These are phyloP conservation scores for Stereum hirsutum DNA, from an alignment of 1,284 basidiomycete species.

Conservation along the genomic window DNA sequence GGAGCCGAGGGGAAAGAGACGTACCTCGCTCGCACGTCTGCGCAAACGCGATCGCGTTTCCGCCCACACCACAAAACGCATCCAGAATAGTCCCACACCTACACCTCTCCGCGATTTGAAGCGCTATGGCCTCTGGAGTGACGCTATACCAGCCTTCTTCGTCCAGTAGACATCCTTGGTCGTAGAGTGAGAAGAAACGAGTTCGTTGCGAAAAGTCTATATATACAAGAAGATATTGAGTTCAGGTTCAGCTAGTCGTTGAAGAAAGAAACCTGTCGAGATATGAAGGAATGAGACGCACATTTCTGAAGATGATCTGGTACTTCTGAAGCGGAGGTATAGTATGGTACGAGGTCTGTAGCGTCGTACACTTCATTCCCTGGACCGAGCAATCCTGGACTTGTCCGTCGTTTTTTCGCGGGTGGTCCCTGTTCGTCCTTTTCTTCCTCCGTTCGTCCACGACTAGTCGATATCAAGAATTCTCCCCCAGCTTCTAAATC, in stretches of 20 bases:
- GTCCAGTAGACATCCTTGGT: conserved; percentile 70
- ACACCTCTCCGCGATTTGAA: conserved; percentile 89
- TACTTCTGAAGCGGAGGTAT: conserved; percentile 53
- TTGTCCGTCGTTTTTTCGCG: conserved; percentile 25
- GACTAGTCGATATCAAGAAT: too few species aligned
- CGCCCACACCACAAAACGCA: conserved; percentile 96
- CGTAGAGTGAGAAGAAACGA: conserved; percentile 76
- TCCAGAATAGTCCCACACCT: conserved; percentile 80
- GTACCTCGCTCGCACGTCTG: conserved; percentile 85
- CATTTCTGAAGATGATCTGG: conserved; percentile 77
- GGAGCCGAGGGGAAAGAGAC: conserved; percentile 15
- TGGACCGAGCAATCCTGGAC: conserved; percentile 18
- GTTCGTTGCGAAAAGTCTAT: conserved; percentile 82
- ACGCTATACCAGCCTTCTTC: conserved; percentile 96
- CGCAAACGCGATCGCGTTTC: conserved; percentile 96
- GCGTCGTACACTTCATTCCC: conserved; percentile 50
- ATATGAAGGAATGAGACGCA: conserved; percentile 27
- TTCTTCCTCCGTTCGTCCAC: too few species aligned
- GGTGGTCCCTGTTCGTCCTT: too few species aligned
- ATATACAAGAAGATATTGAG: too few species aligned
- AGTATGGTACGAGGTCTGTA: conserved; percentile 62
- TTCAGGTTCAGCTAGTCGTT: not conserved
- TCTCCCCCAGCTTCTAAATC: too few species aligned
- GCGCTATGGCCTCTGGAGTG: conserved; percentile 88
- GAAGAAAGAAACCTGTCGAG: conserved; percentile 4